A percentile compares a stretch with the other conserved stretches of the same genome.
phyloP scores from a whole-genome alignment of 768 basidiomycete species.

The Albatrellus ellisii region DNA sequence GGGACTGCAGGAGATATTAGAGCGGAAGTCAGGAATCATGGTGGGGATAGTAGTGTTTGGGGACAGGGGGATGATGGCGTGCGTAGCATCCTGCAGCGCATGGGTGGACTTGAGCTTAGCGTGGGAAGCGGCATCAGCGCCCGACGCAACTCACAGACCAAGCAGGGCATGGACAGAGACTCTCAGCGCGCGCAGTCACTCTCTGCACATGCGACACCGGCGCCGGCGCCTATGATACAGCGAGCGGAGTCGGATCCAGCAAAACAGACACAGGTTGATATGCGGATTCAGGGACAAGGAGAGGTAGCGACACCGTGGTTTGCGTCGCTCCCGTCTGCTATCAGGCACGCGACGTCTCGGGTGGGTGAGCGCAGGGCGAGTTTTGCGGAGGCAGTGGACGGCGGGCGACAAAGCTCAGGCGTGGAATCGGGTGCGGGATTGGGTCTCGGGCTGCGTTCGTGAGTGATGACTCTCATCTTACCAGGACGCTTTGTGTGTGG shows the following conservation, averaged over 20 bases:
- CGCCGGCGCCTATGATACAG: background rate
- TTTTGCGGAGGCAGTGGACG: background rate
- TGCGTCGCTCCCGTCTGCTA: background rate
- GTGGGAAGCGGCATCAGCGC: background rate
- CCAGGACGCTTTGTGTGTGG: no score
- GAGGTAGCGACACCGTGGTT: background rate
- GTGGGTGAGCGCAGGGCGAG: background rate
- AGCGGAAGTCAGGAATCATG: no score
- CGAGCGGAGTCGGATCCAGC: background rate
- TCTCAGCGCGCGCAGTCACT: background rate
- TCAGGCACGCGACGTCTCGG: background rate
- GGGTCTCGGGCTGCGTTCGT: no score
- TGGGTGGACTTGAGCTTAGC: background rate
- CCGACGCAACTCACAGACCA: no score
- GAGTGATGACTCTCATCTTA: no score
- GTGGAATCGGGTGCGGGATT: background rate
- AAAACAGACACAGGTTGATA: no score
- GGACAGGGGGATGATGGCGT: background rate
- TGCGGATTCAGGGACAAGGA: background rate
- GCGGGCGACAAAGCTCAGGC: background rate
- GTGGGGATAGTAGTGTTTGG: no score
- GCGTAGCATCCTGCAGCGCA: conserved; percentile 3
- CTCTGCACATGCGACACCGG: background rate
- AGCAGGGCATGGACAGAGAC: background rate
- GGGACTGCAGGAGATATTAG: background rate